A percentile compares a stretch with the other conserved stretches of the same genome.
Conservation (phyloP, 2,329 filamentous ascomycete species). For the Fusarium pilosicola region DNA sequence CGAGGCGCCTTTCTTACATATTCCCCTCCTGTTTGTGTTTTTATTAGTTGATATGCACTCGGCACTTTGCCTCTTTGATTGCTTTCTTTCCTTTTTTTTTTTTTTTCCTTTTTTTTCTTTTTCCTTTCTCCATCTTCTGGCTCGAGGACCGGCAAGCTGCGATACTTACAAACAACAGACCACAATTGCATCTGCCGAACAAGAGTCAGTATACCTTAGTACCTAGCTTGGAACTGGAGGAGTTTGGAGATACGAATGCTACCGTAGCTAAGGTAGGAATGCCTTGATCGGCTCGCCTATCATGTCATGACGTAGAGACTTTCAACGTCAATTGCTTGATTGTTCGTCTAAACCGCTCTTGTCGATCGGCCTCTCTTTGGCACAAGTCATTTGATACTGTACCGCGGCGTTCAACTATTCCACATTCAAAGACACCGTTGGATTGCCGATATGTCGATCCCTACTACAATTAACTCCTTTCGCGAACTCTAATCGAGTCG, state of each 20-base stretch:
- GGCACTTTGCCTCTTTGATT: background rate
- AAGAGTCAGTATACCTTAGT: background rate
- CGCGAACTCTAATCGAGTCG: background rate
- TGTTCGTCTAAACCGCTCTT: background rate
- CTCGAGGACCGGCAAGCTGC: background rate
- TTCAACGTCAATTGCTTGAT: background rate
- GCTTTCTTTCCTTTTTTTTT: background rate
- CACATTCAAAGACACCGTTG: conserved; percentile 1
- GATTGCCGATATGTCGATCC: background rate
- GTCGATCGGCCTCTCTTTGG: conserved; percentile 16
- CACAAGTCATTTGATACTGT: conserved; percentile 6
- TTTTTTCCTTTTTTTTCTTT: background rate
- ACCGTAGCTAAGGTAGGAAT: background rate
- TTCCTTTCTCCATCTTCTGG: background rate
- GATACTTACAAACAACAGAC: conserved; percentile 1
- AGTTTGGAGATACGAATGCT: too few species aligned
- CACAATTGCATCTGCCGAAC: conserved; percentile 3
- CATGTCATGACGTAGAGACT: conserved; percentile 23
- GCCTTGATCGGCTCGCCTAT: conserved; percentile 5
- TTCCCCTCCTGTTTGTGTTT: background rate
- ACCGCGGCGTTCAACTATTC: background rate
- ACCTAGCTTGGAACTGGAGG: too few species aligned
- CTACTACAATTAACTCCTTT: background rate
- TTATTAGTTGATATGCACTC: background rate
- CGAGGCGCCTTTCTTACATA: background rate